phyloP scores from a whole-genome alignment of 2,329 filamentous ascomycete species.

The Fusarium sp. region DNA sequence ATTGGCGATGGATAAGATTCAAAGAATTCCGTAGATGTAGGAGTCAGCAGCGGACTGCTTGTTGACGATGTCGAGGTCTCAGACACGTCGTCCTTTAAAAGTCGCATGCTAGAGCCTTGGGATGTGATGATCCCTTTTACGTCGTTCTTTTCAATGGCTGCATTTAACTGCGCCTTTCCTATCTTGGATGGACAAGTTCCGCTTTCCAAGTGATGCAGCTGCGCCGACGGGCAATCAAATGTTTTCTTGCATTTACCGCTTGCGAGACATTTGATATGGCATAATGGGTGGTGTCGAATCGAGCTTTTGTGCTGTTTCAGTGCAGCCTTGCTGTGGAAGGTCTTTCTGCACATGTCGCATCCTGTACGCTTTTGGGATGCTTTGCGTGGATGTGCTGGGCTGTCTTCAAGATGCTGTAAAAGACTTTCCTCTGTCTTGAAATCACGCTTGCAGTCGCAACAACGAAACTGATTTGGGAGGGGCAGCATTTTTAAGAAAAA shows the following conservation, averaged over 20 bases:
- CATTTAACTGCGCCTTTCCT: neutral
- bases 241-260: conserved; percentile 6
- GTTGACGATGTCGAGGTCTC: neutral
- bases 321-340: neutral
- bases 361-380: neutral
- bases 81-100: neutral
- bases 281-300: neutral
- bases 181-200: neutral
- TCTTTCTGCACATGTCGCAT: neutral
- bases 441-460: conserved; percentile 1
- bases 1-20: neutral
- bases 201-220: conserved; percentile 11
- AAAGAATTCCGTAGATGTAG: neutral
- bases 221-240: neutral
- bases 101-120: neutral
- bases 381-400: neutral
- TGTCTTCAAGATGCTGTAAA: neutral
- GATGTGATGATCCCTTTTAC: neutral
- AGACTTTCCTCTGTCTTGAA: neutral
- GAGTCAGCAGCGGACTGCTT: neutral
- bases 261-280: conserved; percentile 1
- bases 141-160: neutral
- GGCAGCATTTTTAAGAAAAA: neutral
- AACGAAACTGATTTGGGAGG: conserved; percentile 1
- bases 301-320: neutral